phyloP scores from a whole-genome alignment of 306 rosid genomes.

The Trifolium pratense region DNA sequence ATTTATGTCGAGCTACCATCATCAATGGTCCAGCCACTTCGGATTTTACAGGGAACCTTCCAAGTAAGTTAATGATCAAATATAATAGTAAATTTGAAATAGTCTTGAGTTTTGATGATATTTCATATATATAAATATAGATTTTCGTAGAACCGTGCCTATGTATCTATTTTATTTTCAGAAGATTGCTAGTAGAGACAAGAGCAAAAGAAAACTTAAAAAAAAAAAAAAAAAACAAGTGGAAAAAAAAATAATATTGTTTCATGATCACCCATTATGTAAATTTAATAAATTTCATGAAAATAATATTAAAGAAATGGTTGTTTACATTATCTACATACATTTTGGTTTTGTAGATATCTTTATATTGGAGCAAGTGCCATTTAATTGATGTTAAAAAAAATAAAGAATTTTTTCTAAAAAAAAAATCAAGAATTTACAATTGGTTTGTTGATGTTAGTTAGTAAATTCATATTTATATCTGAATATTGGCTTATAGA shows the following conservation, averaged over 20 bases:
- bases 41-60: slow-evolving; percentile 83
- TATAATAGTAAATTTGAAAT: slow-evolving; percentile 27
- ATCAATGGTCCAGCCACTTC: slow-evolving; percentile 91
- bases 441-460: background rate
- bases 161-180: slow-evolving; percentile 7
- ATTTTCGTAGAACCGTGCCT: slow-evolving; percentile 9
- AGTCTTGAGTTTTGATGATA: slow-evolving; percentile 23
- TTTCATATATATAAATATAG: slow-evolving; percentile 24
- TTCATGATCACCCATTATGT: background rate
- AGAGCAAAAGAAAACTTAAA: background rate
- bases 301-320: slow-evolving; percentile 1
- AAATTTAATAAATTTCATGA: background rate
- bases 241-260: slow-evolving; percentile 8
- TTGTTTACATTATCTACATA: slow-evolving; percentile 6
- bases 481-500: background rate
- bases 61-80: slow-evolving; percentile 67
- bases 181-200: slow-evolving; percentile 28
- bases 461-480: background rate
- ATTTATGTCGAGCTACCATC: slow-evolving; percentile 89
- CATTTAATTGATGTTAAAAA: slow-evolving; percentile 15
- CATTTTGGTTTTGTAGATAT: slow-evolving; percentile 8
- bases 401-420: no score
- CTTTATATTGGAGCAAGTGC: slow-evolving; percentile 17
- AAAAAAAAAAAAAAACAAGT: background rate
- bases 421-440: slow-evolving; percentile 14